Base-by-base conservation (phyloP, 169 alveolate species). In the Theileria annulata region DNA sequence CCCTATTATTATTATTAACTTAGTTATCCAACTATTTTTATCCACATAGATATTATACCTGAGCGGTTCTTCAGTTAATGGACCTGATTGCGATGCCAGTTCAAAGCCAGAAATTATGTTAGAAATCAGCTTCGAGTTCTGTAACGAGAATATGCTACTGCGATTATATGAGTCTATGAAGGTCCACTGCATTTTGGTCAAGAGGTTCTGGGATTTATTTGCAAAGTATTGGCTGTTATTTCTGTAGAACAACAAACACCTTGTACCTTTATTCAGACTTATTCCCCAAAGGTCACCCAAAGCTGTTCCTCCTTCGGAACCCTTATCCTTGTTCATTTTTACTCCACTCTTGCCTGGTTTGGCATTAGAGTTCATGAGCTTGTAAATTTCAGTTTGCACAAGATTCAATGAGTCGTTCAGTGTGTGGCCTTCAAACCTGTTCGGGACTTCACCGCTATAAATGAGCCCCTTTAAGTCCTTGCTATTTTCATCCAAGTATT, bases 31-130 rank as follows among this genome's bases (percentile, higher is more conserved):
- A 56, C 47, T 62, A 66, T 27, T 70, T 23, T 71, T 30, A 59
- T 28, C 69, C 28, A 19, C 17, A 4, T 56, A 91, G 37, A 80
- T 75, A 2, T 86, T 95, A n/a, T 97, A 97, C 82, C 95, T 92
- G 88, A 97, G 93, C 25, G 97, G 97, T 69, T 97, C 99, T 70
- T 95, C 97, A 77, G 98, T 95, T 28, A 96, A 87, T 4, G 99
- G 99, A 2, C 99, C 99, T 71, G 95, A 88, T 54, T 79, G 87
- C 49, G 97, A 90, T 6, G 99, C 98, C 23, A 95, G 79, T 77
- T 96, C 98, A 86, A 95, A 97, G 8, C 99, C 99, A 28, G 95
- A 85, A 54, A 89, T 87, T 12, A 95, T 21, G 12, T 76, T 73
- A 5, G 87, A 49, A 2, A 84, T 62, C 17, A 78, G 8, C 63